Evolutionary conservation across 495 filamentous ascomycete genomes (phyloP), one percentile per base, ranked within the genome.

Genomic region (Beverwykella pulmonaria): DNA sequence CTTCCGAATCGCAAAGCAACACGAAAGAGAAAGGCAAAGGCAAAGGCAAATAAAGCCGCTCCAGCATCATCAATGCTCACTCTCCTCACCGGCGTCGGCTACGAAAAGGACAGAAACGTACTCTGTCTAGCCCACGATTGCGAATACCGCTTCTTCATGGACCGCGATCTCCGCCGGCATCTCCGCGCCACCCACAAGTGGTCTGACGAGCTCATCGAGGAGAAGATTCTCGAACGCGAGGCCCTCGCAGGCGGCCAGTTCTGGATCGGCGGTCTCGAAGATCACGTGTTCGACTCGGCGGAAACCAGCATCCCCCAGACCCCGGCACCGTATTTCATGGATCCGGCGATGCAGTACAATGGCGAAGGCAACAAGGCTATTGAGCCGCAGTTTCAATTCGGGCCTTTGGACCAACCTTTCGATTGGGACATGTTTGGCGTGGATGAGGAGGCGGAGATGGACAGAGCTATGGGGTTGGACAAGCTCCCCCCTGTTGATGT

Each of bases 101-200:
- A 89, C 59, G 78, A 82, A 27, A 81, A 85, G 65, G 78, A 79
- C 19, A 80, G 85, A 50, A 79, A 82, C 15, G 81, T 90, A 19
- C 41, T 78, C 7, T 92, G 90, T 69, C 75, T 83, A 4, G 68
- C 82, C 20, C 47, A 74, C 2, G 75, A 75, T 0, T 93, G 90
- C 67, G 65, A 75, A 6, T 74, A 82, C 54, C 83, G 81, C 49
- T 95, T 93, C 72, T 77, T 81, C 20, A 83, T 89, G 39, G 82
- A 88, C 52, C 85, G 86, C 61, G 89, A 93, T 67, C 78, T 92
- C 0, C 80, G 84, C 67, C 78, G 83, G 8, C 91, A 95, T 73
- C 78, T 92, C 73, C 29, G 46, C 29, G 76, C 78, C 48, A 80
- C 77, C 47, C 87, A 89, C 61, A 73, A 74, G 7, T 76, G 79